phyloP scores from a whole-genome alignment of 2,329 filamentous ascomycete genomes.

The Diaporthe eres region DNA sequence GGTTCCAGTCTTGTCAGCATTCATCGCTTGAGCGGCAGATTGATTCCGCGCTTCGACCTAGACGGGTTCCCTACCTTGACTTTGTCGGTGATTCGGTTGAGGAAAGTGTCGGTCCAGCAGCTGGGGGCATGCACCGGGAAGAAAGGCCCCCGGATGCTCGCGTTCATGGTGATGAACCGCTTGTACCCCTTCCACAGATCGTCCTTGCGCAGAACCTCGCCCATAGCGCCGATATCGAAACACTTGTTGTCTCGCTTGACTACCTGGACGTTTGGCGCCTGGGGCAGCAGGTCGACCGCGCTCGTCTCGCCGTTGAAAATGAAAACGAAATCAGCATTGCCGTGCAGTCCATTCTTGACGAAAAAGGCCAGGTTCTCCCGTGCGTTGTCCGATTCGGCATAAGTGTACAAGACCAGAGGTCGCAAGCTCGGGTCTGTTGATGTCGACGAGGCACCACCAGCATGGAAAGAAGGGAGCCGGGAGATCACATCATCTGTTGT shows the following conservation, averaged over 20 bases:
- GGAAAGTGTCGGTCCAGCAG: slow-evolving; percentile 53
- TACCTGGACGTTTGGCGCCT: slow-evolving; percentile 48
- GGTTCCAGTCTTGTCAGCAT: not conserved
- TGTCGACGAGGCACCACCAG: slow-evolving; percentile 1
- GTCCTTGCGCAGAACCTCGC: slow-evolving; percentile 49
- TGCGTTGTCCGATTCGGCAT: slow-evolving; percentile 49
- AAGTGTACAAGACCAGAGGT: slow-evolving; percentile 52
- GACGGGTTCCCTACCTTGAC: slow-evolving; percentile 46
- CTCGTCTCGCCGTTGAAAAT: slow-evolving; percentile 52
- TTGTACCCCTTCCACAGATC: slow-evolving; percentile 51
- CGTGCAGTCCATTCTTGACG: slow-evolving; percentile 51
- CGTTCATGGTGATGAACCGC: slow-evolving; percentile 52
- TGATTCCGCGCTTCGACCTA: no score
- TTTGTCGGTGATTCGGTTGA: slow-evolving; percentile 49
- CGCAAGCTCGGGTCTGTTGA: slow-evolving; percentile 18
- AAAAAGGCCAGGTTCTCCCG: slow-evolving; percentile 52
- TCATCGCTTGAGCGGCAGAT: no score
- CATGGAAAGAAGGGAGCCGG: slow-evolving; percentile 19
- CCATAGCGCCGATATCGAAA: slow-evolving; percentile 51
- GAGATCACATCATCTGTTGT: slow-evolving; percentile 28
- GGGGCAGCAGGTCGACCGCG: slow-evolving; percentile 44
- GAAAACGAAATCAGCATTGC: slow-evolving; percentile 53
- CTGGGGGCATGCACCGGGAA: slow-evolving; percentile 48
- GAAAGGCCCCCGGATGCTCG: slow-evolving; percentile 52
- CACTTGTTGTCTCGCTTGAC: slow-evolving; percentile 49